Evolutionary conservation across 768 basidiomycete genomes (phyloP).

Genomic region (Russula sp.): DNA sequence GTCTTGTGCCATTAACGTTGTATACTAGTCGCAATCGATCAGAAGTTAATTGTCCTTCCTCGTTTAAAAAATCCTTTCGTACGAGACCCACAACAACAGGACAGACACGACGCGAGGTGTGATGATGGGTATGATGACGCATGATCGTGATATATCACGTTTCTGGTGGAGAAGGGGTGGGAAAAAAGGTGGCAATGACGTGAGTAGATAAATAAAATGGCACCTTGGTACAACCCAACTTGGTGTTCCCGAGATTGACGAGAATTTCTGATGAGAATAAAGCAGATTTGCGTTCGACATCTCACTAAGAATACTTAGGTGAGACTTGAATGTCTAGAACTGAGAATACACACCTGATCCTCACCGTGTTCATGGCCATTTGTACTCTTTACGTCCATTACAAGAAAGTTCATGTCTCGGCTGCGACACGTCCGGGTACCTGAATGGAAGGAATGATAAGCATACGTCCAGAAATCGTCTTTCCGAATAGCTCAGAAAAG

Average conservation of each 20-base stretch:
- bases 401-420: slow-evolving; percentile 79
- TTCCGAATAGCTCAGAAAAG: not conserved
- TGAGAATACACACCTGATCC: slow-evolving; percentile 60
- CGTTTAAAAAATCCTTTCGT: too few species aligned
- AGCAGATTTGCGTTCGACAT: slow-evolving; percentile 98
- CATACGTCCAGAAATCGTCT: not conserved
- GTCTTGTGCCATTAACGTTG: too few species aligned
- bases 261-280: slow-evolving; percentile 95
- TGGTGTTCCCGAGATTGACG: slow-evolving; percentile 97
- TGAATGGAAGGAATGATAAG: slow-evolving; percentile 26
- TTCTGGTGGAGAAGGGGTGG: too few species aligned
- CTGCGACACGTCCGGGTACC: slow-evolving; percentile 99
- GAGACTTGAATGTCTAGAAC: not conserved
- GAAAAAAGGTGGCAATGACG: too few species aligned
- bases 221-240: slow-evolving; percentile 96
- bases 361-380: slow-evolving; percentile 98
- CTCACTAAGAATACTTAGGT: slow-evolving; percentile 35
- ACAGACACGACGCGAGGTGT: too few species aligned
- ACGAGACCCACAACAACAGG: too few species aligned
- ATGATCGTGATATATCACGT: too few species aligned
- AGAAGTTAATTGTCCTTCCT: too few species aligned
- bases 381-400: slow-evolving; percentile 99
- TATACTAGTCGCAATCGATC: too few species aligned
- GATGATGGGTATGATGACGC: too few species aligned
- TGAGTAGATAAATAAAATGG: too few species aligned